phyloP scores from a whole-genome alignment of 305 asterid species.

The Rubia peregrina region DNA sequence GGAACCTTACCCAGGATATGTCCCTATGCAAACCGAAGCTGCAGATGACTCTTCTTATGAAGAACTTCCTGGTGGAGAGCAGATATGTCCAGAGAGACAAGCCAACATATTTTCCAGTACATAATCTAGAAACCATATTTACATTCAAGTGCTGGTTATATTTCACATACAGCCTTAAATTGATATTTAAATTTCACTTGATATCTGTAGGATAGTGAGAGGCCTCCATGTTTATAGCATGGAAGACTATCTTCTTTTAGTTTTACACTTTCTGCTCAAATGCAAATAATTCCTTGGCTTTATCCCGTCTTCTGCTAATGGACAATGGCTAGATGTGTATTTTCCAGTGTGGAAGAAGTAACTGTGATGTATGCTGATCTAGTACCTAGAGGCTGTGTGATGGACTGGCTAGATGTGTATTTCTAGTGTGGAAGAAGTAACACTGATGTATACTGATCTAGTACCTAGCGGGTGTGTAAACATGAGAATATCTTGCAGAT shows the following conservation, averaged over 20 bases:
- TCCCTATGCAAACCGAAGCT: constrained; percentile 48
- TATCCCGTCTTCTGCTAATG: background rate
- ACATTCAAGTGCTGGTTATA: background rate
- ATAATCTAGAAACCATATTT: constrained; percentile 20
- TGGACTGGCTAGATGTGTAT: background rate
- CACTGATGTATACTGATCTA: background rate
- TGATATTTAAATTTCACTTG: no score
- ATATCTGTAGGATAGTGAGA: background rate
- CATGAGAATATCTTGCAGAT: background rate
- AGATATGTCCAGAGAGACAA: constrained; percentile 89
- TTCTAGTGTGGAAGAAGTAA: background rate
- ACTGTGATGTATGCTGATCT: background rate
- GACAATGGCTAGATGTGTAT: background rate
- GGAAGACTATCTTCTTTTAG: background rate
- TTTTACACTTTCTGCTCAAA: no score
- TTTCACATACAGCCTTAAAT: background rate
- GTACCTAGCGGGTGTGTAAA: background rate
- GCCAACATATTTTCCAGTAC: constrained; percentile 59
- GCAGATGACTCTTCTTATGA: constrained; percentile 61
- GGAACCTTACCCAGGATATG: constrained; percentile 83
- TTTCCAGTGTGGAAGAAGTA: background rate
- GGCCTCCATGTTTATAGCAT: background rate
- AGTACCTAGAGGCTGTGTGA: background rate
- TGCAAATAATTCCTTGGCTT: background rate
- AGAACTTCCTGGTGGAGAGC: constrained; percentile 86